Evolutionary conservation across 371 early-diverging fungal species (phyloP), one percentile per base, ranked within the genome.

Genomic region (Mucor racemosus): DNA sequence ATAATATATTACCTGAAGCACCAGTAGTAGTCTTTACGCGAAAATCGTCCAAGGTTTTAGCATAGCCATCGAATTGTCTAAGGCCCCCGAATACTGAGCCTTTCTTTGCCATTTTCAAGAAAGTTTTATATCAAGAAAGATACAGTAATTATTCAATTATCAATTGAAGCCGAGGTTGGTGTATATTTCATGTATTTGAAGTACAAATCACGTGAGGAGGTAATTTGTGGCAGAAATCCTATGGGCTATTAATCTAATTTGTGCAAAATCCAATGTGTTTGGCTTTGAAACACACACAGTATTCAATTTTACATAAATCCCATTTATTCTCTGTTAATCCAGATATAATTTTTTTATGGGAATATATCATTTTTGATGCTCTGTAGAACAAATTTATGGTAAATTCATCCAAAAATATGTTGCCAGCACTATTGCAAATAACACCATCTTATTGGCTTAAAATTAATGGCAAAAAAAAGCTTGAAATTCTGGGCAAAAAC

Each of bases 41-140:
- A 77, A 98, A 96, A 76, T 98, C 97, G 65, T 98, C 99, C 33
- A 96, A 82, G 3, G 98, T 95, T 72, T 98, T 98, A 17, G 98
- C 98, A 72, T 96, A 98, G 11, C 94, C 95, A 73, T 98, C 99
- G 65, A 95, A 91, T 67, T 84, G 81, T 44, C 85, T 81, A 56
- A 91, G 77, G 59, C 85, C 75, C 42, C 76, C 72, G 68, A 79
- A 74, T 35, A 82, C 48, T 5, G 78, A 75, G 35, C 80, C 80
- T 69, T 79, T 74, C 62, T 63, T 71, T 44, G 66, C 59, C 67
- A 71, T 66, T 4, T 60, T 55, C 7, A n/a, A 26, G 33, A 4
- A 15, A 48, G 10, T 26, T 8, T 50, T 55, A 69, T 33, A 38
- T 26, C 44, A 36, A 54, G 14, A 36, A 35, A 14, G 10, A 61